Evolutionary conservation across 768 basidiomycete genomes (phyloP).

Genomic region (Calvatia gigantea): DNA sequence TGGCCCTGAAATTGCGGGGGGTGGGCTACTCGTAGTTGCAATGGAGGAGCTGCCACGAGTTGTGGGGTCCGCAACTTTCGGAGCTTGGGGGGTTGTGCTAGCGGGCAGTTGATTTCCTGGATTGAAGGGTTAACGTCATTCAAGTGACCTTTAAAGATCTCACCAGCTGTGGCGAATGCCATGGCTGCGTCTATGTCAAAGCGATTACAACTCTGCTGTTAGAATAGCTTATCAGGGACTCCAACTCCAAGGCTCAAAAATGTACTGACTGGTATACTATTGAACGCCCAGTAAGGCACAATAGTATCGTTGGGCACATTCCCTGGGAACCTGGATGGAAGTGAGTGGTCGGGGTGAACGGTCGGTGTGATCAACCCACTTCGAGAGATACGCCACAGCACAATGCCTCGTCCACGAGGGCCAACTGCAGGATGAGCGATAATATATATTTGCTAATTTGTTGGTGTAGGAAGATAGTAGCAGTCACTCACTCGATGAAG

Average conservation of each 20-base stretch:
- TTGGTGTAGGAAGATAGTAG: too few species aligned
- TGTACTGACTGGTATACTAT: background rate
- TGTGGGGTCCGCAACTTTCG: background rate
- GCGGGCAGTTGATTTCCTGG: background rate
- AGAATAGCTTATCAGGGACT: too few species aligned
- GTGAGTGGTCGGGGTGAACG: background rate
- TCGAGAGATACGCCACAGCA: background rate
- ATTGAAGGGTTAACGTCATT: too few species aligned
- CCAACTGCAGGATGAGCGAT: slow-evolving; percentile 13
- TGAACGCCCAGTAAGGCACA: slow-evolving; percentile 11
- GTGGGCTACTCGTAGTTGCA: background rate
- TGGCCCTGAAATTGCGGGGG: background rate
- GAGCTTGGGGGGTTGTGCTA: background rate
- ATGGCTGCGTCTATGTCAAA: slow-evolving; percentile 2
- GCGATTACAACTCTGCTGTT: background rate
- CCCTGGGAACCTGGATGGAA: background rate
- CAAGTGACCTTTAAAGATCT: background rate
- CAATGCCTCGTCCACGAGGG: slow-evolving; percentile 15
- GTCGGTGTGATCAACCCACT: background rate
- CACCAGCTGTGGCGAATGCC: background rate
- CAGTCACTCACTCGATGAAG: slow-evolving; percentile 10
- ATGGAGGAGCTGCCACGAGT: background rate
- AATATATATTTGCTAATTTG: background rate
- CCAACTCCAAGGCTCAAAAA: background rate
- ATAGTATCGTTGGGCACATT: background rate